Evolutionary conservation across 257 asterid genomes (phyloP).

Genomic region (Solanum neorickii): DNA sequence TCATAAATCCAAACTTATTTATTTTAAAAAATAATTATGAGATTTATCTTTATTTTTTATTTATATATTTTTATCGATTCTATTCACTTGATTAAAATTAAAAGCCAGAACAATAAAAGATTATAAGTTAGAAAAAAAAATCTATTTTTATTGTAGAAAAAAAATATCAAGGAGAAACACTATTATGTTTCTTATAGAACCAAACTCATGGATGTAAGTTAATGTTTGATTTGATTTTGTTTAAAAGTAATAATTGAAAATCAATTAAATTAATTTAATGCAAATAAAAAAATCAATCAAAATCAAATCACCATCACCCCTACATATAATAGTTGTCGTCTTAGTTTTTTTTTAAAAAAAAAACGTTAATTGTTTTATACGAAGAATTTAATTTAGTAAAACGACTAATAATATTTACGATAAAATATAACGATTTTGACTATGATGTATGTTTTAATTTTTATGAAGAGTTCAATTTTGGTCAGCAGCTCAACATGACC

Average conservation of each 20-base stretch:
- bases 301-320: background rate
- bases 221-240: background rate
- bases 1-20: too few species aligned
- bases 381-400: background rate
- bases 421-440: background rate
- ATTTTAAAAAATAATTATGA: too few species aligned
- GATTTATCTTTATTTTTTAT: background rate
- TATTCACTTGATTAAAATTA: background rate
- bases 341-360: background rate
- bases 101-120: background rate
- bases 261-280: background rate
- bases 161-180: background rate
- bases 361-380: background rate
- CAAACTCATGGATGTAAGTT: background rate
- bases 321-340: background rate
- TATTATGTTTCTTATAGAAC: background rate
- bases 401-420: background rate
- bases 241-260: background rate
- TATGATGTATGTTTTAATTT: background rate
- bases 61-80: background rate
- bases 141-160: background rate
- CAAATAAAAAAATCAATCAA: background rate
- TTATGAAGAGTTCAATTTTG: background rate
- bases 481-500: background rate
- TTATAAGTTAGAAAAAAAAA: background rate